Conservation (phyloP, 108 stramenopile species). For the Epithemia pelagica region DNA sequence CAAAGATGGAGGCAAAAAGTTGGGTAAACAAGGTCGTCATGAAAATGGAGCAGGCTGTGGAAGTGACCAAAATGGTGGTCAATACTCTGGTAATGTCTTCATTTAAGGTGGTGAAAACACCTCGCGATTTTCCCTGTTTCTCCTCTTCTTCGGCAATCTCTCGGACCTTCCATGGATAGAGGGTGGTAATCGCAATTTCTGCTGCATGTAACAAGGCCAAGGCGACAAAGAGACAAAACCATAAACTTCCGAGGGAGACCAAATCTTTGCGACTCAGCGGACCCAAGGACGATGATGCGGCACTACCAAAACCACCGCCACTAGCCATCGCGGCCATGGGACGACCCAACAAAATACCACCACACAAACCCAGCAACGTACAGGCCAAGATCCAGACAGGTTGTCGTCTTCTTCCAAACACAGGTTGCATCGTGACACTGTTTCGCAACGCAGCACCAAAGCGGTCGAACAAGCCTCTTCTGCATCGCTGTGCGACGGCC, state of each 20-base stretch:
- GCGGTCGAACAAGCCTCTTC: too few species aligned
- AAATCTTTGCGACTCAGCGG: slow-evolving; percentile 24
- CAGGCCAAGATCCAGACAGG: neutral
- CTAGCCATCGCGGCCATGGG: neutral
- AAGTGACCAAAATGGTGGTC: slow-evolving; percentile 90
- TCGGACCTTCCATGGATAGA: slow-evolving; percentile 95
- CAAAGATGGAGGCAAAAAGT: slow-evolving; percentile 74
- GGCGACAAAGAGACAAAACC: slow-evolving; percentile 46
- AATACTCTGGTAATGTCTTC: slow-evolving; percentile 93
- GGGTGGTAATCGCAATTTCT: slow-evolving; percentile 94
- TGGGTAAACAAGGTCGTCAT: slow-evolving; percentile 85
- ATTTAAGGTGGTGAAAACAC: slow-evolving; percentile 84
- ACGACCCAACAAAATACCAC: neutral
- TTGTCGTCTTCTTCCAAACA: neutral
- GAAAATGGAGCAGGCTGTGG: slow-evolving; percentile 81
- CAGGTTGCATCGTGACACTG: too few species aligned
- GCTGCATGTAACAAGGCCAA: slow-evolving; percentile 84
- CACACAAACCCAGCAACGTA: neutral
- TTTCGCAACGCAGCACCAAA: too few species aligned
- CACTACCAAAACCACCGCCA: neutral
- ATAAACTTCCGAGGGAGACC: slow-evolving; percentile 28
- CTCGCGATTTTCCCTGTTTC: slow-evolving; percentile 43
- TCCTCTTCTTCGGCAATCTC: slow-evolving; percentile 96
- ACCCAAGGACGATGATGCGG: too few species aligned
- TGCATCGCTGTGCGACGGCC: too few species aligned